These are phyloP conservation scores for Erodium trifolium DNA, from an alignment of 441 rosid species.

Conservation along the genomic window DNA sequence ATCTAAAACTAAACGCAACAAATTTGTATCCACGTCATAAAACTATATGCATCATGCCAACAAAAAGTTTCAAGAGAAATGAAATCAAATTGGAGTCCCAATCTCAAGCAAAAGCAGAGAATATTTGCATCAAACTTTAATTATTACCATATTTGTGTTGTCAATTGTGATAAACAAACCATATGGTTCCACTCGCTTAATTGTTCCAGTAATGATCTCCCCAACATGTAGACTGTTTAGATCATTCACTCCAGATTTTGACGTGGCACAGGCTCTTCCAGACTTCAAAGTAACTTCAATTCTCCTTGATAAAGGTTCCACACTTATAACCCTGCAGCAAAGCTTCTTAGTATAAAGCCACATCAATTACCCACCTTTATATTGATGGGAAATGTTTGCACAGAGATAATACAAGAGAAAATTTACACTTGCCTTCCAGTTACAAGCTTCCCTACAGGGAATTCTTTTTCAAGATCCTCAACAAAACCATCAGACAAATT, in stretches of 20 bases:
- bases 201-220: slow-evolving; percentile 51
- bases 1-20: background rate
- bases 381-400: slow-evolving; percentile 8
- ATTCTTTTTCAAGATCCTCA: slow-evolving; percentile 62
- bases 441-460: slow-evolving; percentile 84
- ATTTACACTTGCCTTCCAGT: slow-evolving; percentile 54
- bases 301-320: slow-evolving; percentile 76
- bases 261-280: slow-evolving; percentile 26
- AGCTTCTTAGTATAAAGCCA: slow-evolving; percentile 22
- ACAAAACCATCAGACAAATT: slow-evolving; percentile 70
- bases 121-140: slow-evolving; percentile 3
- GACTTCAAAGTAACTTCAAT: slow-evolving; percentile 81
- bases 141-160: slow-evolving; percentile 63
- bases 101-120: background rate
- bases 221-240: slow-evolving; percentile 52
- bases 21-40: background rate
- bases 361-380: slow-evolving; percentile 9
- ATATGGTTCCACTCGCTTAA: slow-evolving; percentile 74
- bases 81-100: background rate
- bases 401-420: slow-evolving; percentile 11
- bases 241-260: slow-evolving; percentile 47
- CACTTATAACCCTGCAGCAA: slow-evolving; percentile 60
- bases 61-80: background rate
- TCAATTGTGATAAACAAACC: slow-evolving; percentile 68
- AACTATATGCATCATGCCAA: slow-evolving; percentile 5